Conservation (phyloP, 176 grass and related monocot genomes). For the Lolium multiflorum region DNA sequence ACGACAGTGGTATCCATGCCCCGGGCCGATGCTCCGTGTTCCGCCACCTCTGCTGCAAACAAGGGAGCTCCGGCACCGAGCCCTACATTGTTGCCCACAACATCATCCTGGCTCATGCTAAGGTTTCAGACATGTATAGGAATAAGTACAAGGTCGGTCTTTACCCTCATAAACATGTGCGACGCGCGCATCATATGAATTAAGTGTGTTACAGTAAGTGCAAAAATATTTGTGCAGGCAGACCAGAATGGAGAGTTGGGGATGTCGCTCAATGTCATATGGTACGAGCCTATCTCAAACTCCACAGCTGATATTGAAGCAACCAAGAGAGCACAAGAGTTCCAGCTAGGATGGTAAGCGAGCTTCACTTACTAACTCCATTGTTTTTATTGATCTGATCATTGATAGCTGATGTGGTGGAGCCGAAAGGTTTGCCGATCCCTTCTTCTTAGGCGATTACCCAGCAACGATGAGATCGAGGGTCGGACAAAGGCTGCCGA, state of each 20-base stretch:
- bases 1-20: constrained; percentile 69
- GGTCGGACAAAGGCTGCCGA: constrained; percentile 57
- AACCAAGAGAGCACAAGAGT: constrained; percentile 79
- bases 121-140: constrained; percentile 61
- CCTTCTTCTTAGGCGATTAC: constrained; percentile 80
- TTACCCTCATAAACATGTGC: background rate
- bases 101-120: constrained; percentile 65
- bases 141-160: constrained; percentile 61
- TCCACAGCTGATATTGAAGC: constrained; percentile 55
- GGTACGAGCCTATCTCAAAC: constrained; percentile 67
- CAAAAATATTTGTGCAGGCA: constrained; percentile 40
- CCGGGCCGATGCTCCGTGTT: constrained; percentile 70
- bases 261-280: constrained; percentile 77
- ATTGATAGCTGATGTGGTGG: background rate
- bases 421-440: constrained; percentile 70
- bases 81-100: constrained; percentile 80
- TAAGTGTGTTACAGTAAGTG: background rate
- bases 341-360: constrained; percentile 72
- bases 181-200: background rate
- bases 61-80: constrained; percentile 70
- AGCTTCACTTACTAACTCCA: background rate
- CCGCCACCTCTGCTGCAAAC: constrained; percentile 58
- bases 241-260: constrained; percentile 62
- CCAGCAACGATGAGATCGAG: constrained; percentile 69
- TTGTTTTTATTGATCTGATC: background rate